Evolutionary conservation across 2,329 filamentous ascomycete species (phyloP), one percentile per base, ranked within the genome.

Genomic region (Cytospora leucostoma): DNA sequence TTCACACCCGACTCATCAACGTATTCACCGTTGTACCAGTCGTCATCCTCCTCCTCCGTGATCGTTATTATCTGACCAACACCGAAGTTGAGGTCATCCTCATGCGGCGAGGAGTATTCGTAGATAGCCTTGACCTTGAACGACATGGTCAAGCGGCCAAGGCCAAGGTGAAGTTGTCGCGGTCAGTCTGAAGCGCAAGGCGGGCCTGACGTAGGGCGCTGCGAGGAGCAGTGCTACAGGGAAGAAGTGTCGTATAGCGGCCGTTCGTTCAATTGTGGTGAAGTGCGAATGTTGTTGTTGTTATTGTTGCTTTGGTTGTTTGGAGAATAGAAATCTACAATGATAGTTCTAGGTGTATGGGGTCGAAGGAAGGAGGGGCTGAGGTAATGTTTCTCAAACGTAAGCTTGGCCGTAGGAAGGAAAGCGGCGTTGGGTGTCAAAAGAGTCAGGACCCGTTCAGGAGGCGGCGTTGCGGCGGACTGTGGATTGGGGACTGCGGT

Each of bases 71-170:
- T 85, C 79, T 97, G 93, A 69, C 92, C 93, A 71, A 86, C 80
- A 65, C 84, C 77, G 75, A 99, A 99, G 74, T 86, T 90, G 70
- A 99, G 88, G 78, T 99, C 95, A 78, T 99, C 95, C 70, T 97
- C 93, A 76, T 99, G 94, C 67, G 86, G 85, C 69, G 95, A 98
- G 74, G 84, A 82, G 81, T 99, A 99, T 76, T 98, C 94, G 81
- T 90, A 99, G 74, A 98, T 79, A 70, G 95, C 92, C 84, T 93
- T 96, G 81, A 99, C 95, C 79, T 92, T 96, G 83, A 97, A 97
- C 76, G 88, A 81, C 90, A 93, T 93, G 74, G 77, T 84, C 60
- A 67, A 70, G 67, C 68, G 70, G 69, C 68, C 64, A 38, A 47
- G 59, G 63, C 63, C 35, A 53, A 40, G 52, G 57, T 13, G 55